Evolutionary conservation across 2,329 filamentous ascomycete species (phyloP).

Genomic region (Colletotrichum tropicale): DNA sequence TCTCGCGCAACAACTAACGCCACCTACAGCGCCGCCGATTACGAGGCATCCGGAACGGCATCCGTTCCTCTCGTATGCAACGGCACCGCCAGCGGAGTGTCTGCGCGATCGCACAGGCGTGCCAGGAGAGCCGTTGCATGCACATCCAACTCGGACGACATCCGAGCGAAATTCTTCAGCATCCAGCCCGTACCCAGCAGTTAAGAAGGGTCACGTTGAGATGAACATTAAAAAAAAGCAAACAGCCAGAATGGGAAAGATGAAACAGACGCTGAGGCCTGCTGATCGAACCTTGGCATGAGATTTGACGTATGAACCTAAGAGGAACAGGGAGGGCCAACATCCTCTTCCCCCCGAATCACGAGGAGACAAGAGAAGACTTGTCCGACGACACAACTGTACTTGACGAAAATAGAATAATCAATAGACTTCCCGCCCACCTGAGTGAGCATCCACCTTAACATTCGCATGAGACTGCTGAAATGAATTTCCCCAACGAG

Average conservation of each 20-base stretch:
- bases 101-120: neutral
- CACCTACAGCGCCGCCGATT: conserved; percentile 27
- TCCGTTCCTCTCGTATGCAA: conserved; percentile 12
- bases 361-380: neutral
- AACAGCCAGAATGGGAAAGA: neutral
- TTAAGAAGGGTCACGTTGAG: neutral
- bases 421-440: neutral
- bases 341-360: neutral
- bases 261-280: conserved; percentile 7
- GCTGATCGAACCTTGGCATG: neutral
- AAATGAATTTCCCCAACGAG: neutral
- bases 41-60: conserved; percentile 34
- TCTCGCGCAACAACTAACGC: neutral
- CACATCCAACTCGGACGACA: conserved; percentile 32
- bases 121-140: conserved; percentile 3
- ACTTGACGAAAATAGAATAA: neutral
- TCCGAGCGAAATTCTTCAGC: conserved; percentile 32
- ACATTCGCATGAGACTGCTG: neutral
- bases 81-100: neutral
- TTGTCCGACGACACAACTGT: neutral
- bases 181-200: conserved; percentile 26
- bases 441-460: neutral
- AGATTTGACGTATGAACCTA: neutral
- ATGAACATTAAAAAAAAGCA: neutral
- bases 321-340: neutral